phyloP scores from a whole-genome alignment of 2,329 filamentous ascomycete genomes.

The Zymoseptoria crescenta region DNA sequence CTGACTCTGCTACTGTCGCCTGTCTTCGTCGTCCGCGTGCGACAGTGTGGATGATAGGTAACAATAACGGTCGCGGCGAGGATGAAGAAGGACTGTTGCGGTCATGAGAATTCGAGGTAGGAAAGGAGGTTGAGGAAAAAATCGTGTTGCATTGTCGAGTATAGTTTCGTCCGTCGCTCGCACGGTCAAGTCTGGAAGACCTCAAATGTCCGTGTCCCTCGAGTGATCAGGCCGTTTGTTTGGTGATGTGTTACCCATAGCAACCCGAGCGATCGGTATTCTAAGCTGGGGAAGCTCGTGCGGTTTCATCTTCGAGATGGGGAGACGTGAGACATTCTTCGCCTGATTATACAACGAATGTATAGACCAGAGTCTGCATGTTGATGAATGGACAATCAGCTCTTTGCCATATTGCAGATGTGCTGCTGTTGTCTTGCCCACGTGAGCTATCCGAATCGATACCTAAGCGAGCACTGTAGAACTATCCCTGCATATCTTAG shows the following conservation, averaged over 20 bases:
- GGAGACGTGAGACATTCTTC: not conserved
- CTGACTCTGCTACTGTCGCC: slow-evolving; percentile 4
- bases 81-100: slow-evolving; percentile 1
- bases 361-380: not conserved
- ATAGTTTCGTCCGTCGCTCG: not conserved
- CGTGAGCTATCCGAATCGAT: not conserved
- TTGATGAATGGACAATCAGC: too few relatives aligned
- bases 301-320: not conserved
- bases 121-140: not conserved
- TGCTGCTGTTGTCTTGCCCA: not conserved
- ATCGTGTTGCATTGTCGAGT: not conserved
- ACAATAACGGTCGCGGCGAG: slow-evolving; percentile 6
- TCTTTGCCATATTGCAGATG: not conserved
- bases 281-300: not conserved
- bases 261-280: not conserved
- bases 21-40: slow-evolving; percentile 5
- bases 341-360: not conserved
- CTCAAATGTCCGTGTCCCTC: not conserved
- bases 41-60: slow-evolving; percentile 6
- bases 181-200: not conserved
- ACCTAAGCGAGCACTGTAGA: not conserved
- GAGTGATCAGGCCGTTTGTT: not conserved
- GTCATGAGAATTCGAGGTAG: slow-evolving; percentile 3
- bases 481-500: not conserved
- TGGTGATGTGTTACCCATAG: not conserved